These are phyloP conservation scores for Trametes elegans DNA, from an alignment of 768 basidiomycete genomes.

Conservation along the genomic window DNA sequence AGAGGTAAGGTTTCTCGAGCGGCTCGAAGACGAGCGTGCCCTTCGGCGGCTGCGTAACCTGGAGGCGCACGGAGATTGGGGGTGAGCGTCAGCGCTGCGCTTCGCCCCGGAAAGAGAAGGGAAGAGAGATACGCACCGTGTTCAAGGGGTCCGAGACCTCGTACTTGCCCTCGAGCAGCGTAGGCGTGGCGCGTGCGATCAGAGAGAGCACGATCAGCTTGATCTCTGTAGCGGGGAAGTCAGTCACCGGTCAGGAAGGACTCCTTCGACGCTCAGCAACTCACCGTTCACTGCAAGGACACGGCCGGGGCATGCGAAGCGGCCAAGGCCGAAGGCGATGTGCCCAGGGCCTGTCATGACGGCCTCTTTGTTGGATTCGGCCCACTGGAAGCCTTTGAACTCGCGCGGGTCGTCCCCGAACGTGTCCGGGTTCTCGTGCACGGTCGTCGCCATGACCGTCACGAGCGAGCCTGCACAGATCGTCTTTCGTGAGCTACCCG, in stretches of 20 bases:
- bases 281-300: conserved; percentile 33
- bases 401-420: conserved; percentile 28
- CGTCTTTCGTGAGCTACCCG: not conserved
- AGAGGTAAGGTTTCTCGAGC: conserved; percentile 19
- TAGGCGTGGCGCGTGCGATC: conserved; percentile 30
- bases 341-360: conserved; percentile 31
- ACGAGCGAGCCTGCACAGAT: conserved; percentile 30
- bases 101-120: not conserved
- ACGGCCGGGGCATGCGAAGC: conserved; percentile 37
- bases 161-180: conserved; percentile 32
- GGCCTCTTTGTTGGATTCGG: conserved; percentile 28
- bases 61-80: not conserved
- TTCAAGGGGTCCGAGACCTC: conserved; percentile 35
- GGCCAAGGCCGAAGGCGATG: conserved; percentile 34
- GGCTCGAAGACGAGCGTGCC: conserved; percentile 21
- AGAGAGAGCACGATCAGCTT: conserved; percentile 35
- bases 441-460: conserved; percentile 30
- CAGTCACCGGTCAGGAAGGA: not conserved
- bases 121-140: conserved; percentile 10
- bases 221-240: conserved; percentile 25
- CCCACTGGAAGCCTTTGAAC: conserved; percentile 33
- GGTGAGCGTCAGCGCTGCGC: not conserved
- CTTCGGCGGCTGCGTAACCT: conserved; percentile 24
- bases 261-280: not conserved
- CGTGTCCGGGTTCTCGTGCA: conserved; percentile 26